Conservation (phyloP, 306 rosid genomes). For the Acacia acuminata region DNA sequence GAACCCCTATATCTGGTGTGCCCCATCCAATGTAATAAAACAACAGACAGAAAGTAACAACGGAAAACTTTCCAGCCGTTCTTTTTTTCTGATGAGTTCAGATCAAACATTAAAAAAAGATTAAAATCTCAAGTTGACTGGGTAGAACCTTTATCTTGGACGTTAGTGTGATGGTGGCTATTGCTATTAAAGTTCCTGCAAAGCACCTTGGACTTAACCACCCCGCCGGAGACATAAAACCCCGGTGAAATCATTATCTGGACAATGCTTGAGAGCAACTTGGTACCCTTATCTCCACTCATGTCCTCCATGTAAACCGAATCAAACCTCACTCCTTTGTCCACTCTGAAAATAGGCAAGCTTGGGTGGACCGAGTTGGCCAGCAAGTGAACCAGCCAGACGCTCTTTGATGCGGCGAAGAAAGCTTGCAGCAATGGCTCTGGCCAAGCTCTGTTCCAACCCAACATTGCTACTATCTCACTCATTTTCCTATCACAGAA, state of each 20-base stretch:
- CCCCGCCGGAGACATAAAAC: conserved; percentile 73
- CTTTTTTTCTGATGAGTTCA: neutral
- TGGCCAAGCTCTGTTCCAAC: conserved; percentile 98
- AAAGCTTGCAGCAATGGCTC: conserved; percentile 89
- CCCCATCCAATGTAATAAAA: neutral
- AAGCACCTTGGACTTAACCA: conserved; percentile 83
- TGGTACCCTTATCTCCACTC: conserved; percentile 59
- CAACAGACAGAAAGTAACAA: conserved; percentile 3
- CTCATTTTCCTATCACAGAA: conserved; percentile 98
- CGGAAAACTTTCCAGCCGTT: conserved; percentile 17
- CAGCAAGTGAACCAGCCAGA: conserved; percentile 82
- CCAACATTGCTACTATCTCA: conserved; percentile 83
- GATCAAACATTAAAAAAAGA: neutral
- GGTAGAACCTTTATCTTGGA: conserved; percentile 35
- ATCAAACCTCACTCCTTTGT: conserved; percentile 58
- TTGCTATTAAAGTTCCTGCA: conserved; percentile 66
- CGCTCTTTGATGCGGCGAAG: conserved; percentile 78
- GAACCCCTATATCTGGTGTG: neutral
- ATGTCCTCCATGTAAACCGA: conserved; percentile 88
- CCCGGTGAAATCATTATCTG: conserved; percentile 90
- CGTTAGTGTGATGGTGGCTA: conserved; percentile 6
- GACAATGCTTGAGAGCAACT: conserved; percentile 57
- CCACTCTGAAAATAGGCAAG: conserved; percentile 72
- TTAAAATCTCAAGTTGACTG: conserved; percentile 28
- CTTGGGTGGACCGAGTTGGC: conserved; percentile 81